Evolutionary conservation across 495 filamentous ascomycete species (phyloP), one percentile per base, ranked within the genome.

Genomic region (Podospora sp.): DNA sequence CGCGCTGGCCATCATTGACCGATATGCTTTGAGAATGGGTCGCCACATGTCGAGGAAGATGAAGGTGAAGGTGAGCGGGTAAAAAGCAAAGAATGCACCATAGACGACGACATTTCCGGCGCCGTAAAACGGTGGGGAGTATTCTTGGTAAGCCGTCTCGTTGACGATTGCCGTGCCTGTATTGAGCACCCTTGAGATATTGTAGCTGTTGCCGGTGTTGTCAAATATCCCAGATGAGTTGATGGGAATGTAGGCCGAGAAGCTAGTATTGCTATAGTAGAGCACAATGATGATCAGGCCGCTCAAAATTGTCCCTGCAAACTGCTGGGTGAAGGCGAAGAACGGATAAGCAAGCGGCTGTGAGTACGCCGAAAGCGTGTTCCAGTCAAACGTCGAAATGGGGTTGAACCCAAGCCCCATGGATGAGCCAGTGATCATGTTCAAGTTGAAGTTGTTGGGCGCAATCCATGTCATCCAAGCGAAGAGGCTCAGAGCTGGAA

Each of bases 111-210:
- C 73, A 69, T 87, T 87, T 0, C 83, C 85, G 11, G 85, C 84
- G 1, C 84, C 84, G 51, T 86, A 66, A 75, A 84, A 87, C 0
- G 86, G 71, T 0, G 84, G 85, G 0, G 84, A 87, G 70, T 88
- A 87, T 0, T 72, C 63, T 25, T 81, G 60, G 73, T 88, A 87
- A 46, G 79, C 78, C 20, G 56, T 71, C 26, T 69, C 49, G 68
- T 87, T 79, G 14, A 87, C 75, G 6, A 76, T 82, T 2, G 21
- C 62, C 33, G 75, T 80, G 0, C 82, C 71, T 1, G 79, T 70
- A 6, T 79, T 81, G 25, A 87, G 82, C 11, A 69, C 56, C 22
- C 9, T 76, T 51, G 72, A 70, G 14, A 86, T 83, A 46, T 86
- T 80, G 72, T 86, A 88, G 0, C 35, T 12, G 0, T 52, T 51